Evolutionary conservation across 2,329 filamentous ascomycete species (phyloP).

Genomic region (Dactylellina leptospora): DNA sequence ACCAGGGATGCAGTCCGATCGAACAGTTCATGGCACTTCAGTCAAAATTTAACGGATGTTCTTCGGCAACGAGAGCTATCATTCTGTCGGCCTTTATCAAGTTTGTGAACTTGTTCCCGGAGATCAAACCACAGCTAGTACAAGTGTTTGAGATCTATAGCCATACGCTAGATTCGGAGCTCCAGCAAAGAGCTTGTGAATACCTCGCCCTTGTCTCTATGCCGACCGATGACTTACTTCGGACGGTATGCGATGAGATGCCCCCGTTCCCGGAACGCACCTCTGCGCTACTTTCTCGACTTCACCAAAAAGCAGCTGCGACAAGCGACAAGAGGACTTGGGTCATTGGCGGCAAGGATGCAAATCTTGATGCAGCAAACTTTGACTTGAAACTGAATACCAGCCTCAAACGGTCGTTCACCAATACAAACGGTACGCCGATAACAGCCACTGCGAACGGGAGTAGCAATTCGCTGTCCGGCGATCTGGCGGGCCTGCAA

Average conservation of each 20-base stretch:
- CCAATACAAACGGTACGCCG: constrained; percentile 61
- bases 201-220: constrained; percentile 86
- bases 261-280: constrained; percentile 95
- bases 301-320: constrained; percentile 92
- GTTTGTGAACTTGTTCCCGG: constrained; percentile 96
- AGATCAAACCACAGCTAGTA: constrained; percentile 94
- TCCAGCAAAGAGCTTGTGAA: constrained; percentile 96
- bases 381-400: constrained; percentile 81
- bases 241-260: constrained; percentile 98
- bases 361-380: constrained; percentile 81
- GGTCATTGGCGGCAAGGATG: constrained; percentile 96
- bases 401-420: constrained; percentile 84
- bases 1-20: constrained; percentile 89
- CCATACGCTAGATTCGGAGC: constrained; percentile 90
- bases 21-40: constrained; percentile 96
- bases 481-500: constrained; percentile 82
- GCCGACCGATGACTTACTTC: constrained; percentile 86
- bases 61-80: constrained; percentile 88
- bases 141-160: constrained; percentile 91
- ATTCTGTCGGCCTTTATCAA: constrained; percentile 96
- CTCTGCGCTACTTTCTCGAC: constrained; percentile 85
- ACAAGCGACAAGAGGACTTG: constrained; percentile 96
- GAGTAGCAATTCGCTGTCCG: constrained; percentile 59
- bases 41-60: constrained; percentile 86
- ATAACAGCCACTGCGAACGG: constrained; percentile 62